Conservation (phyloP, 2,329 filamentous ascomycete genomes). For the Rasamsonia emersonii region DNA sequence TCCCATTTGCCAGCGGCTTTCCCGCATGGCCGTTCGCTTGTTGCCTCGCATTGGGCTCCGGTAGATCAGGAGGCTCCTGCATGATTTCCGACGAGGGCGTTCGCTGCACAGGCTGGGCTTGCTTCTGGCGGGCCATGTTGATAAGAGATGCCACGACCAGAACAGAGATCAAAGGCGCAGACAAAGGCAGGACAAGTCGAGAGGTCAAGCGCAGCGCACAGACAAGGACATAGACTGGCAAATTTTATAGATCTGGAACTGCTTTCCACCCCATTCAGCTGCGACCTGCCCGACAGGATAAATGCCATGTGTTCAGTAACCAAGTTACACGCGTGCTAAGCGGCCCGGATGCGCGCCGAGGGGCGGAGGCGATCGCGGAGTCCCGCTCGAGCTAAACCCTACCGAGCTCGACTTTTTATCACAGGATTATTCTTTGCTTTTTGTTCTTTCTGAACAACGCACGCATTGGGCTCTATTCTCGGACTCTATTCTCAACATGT, state of each 20-base stretch:
- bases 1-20: conserved; percentile 19
- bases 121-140: conserved; percentile 63
- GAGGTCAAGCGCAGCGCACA: neutral
- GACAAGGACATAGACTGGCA: no score
- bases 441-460: no score
- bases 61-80: conserved; percentile 24
- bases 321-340: no score
- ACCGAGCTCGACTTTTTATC: no score
- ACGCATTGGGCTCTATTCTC: no score
- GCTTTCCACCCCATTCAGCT: no score
- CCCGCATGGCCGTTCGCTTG: conserved; percentile 4
- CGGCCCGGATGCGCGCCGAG: no score
- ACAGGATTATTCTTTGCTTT: no score
- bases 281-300: no score
- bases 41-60: conserved; percentile 18
- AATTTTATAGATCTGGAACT: no score
- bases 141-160: neutral
- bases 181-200: neutral
- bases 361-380: no score
- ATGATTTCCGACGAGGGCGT: conserved; percentile 60
- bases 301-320: conserved; percentile 10
- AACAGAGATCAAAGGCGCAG: neutral
- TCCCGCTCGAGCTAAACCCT: no score
- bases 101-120: conserved; percentile 55
- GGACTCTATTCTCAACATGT: conserved; percentile 2